Percentiles rank a stretch among this genome's conserved stretches.
Conservation (phyloP, 2,329 filamentous ascomycete species). For the Biscogniauxia sp. region DNA sequence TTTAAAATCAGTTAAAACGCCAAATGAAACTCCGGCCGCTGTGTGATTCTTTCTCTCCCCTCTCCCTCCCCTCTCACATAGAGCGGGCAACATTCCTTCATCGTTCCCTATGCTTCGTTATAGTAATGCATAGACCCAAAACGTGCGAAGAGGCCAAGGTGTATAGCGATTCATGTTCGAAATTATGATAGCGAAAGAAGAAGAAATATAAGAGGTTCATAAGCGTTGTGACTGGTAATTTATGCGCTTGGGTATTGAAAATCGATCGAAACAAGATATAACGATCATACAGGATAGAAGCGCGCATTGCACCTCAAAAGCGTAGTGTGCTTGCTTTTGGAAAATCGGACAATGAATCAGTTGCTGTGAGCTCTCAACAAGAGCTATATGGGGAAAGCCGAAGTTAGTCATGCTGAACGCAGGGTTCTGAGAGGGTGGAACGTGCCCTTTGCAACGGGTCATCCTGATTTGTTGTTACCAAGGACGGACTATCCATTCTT, state of each 20-base stretch:
- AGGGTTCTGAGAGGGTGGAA: conserved; percentile 45
- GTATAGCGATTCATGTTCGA: conserved; percentile 21
- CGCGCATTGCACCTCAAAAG: neutral
- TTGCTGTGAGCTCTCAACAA: conserved; percentile 33
- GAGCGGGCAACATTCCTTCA: conserved; percentile 13
- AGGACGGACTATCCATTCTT: conserved; percentile 60
- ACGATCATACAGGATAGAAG: neutral
- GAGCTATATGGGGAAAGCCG: conserved; percentile 26
- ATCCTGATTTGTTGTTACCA: conserved; percentile 58
- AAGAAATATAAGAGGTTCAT: conserved; percentile 17
- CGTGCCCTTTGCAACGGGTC: conserved; percentile 56
- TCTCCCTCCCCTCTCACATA: conserved; percentile 2
- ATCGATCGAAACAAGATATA: conserved; percentile 10
- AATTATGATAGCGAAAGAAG: conserved; percentile 21
- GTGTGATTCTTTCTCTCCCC: conserved; percentile 17
- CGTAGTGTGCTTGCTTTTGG: neutral
- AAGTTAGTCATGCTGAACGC: conserved; percentile 29
- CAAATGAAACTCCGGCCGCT: conserved; percentile 29
- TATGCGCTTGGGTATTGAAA: conserved; percentile 26
- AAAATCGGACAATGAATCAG: conserved; percentile 19
- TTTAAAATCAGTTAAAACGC: conserved; percentile 21
- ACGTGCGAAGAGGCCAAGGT: conserved; percentile 20
- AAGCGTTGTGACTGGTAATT: conserved; percentile 14
- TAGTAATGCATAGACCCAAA: conserved; percentile 23
- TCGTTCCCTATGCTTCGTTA: conserved; percentile 18